Conservation (phyloP, 2,329 filamentous ascomycete species). For the Penicillium frequentans region DNA sequence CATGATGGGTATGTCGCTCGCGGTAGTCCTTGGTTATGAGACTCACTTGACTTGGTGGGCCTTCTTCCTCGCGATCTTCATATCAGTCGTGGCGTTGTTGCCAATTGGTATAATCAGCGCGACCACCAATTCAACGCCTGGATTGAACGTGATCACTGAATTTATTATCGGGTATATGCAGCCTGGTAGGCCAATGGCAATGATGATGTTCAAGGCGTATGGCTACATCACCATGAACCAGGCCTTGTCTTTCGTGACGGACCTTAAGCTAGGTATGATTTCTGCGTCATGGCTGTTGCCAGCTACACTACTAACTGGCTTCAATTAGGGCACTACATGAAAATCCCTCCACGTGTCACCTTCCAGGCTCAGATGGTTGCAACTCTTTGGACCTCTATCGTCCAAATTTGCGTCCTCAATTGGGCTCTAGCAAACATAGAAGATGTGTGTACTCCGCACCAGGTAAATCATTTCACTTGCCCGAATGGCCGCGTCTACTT, state of each 20-base stretch:
- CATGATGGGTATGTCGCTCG: constrained; percentile 53
- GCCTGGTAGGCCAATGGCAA: constrained; percentile 67
- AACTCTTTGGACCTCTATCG: constrained; percentile 51
- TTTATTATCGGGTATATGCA: constrained; percentile 73
- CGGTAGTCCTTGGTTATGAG: constrained; percentile 54
- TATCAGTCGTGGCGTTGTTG: constrained; percentile 64
- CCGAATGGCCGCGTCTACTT: constrained; percentile 63
- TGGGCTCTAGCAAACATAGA: constrained; percentile 58
- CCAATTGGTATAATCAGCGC: constrained; percentile 65
- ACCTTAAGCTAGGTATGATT: constrained; percentile 58
- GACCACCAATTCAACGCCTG: constrained; percentile 65
- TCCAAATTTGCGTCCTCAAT: constrained; percentile 48
- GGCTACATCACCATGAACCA: constrained; percentile 69
- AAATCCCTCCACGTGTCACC: constrained; percentile 51
- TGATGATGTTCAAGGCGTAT: constrained; percentile 79
- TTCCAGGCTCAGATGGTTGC: constrained; percentile 54
- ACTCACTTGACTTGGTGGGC: constrained; percentile 73
- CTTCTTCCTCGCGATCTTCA: constrained; percentile 64
- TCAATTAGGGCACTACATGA: constrained; percentile 61
- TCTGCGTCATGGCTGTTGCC: background rate
- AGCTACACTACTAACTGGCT: background rate
- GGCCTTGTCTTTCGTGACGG: constrained; percentile 64
- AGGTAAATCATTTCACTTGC: constrained; percentile 60
- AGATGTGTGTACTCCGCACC: constrained; percentile 61
- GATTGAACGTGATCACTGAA: constrained; percentile 72